Conservation (phyloP, 1,284 basidiomycete species). For the Sparassis latifolia region DNA sequence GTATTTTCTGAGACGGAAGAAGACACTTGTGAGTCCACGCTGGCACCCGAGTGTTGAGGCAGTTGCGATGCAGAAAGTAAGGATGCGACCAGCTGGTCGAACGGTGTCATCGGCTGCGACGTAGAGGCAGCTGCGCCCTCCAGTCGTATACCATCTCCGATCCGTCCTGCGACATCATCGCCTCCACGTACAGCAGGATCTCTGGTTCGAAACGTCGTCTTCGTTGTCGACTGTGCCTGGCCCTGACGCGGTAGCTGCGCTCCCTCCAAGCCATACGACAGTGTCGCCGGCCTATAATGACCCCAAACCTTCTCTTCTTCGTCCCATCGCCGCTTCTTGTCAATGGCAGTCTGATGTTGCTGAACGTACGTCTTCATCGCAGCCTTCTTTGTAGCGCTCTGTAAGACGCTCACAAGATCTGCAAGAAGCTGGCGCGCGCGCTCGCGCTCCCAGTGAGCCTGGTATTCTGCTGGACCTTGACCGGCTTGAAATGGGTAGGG, state of each 20-base stretch:
- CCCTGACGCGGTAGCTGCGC: background rate
- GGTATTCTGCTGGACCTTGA: constrained; percentile 60
- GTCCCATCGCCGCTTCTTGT: constrained; percentile 1
- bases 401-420: constrained; percentile 56
- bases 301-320: constrained; percentile 14
- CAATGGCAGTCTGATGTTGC: constrained; percentile 3
- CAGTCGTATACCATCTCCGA: background rate
- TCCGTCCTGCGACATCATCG: background rate
- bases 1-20: constrained; percentile 5
- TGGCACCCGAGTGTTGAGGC: constrained; percentile 5
- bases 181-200: background rate
- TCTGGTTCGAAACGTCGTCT: background rate
- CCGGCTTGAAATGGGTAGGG: constrained; percentile 68
- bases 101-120: constrained; percentile 5
- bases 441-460: constrained; percentile 52
- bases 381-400: constrained; percentile 37
- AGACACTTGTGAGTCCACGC: background rate
- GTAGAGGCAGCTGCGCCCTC: background rate
- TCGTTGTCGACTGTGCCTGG: background rate
- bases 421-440: constrained; percentile 53
- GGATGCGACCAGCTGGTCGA: constrained; percentile 13
- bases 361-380: constrained; percentile 20
- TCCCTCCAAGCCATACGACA: constrained; percentile 15
- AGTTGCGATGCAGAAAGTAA: constrained; percentile 7
- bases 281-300: constrained; percentile 31